Evolutionary conservation across 2,329 filamentous ascomycete species (phyloP), one percentile per base, ranked within the genome.

Genomic region (Fusarium haematococcum): DNA sequence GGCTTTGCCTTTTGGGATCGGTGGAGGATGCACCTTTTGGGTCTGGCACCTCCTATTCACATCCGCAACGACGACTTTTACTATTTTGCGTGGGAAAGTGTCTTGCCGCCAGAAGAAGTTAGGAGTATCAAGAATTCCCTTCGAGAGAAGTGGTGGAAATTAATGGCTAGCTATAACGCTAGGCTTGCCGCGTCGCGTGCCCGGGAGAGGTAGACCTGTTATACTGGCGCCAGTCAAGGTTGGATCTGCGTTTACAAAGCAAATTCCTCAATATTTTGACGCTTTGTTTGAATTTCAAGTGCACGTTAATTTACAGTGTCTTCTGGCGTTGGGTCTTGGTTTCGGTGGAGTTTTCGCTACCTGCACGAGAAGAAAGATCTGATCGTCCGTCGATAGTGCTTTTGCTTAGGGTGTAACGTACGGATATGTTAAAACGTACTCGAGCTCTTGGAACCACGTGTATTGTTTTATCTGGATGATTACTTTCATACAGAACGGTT

Each of bases 1-100:
- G 74, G 74, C 9, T 61, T 78, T 33, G 68, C 72, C 4, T 60
- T 75, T 35, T 78, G 75, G 74, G 75, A 77, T 56, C 30, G 16
- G 32, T 33, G 59, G 52, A 72, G 76, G 14, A 57, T 57, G 54
- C 54, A 57, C 16, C 54, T 57, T 9, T 37, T 57, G 20, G 54
- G 54, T 35, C n/a, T 57, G 5, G 30, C 30, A 23, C 39, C 33
- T 41, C 13, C 14, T 30, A 7, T 6, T 10, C 30, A 32, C 30
- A 10, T 32, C 30, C 30, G 30, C 18, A 30, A 32, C 11, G 5
- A n/a, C 16, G 5, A 32, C 18, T 52, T 52, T 52, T 52, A 52
- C 16, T 52, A 7, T 52, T 52, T 30, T 30, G 45, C 45, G 25
- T 52, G 45, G 54, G 33, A 57, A 37, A 69, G 60, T 10, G 37